phyloP scores from a whole-genome alignment of 768 basidiomycete genomes.

The Tricholoma flavovirens region DNA sequence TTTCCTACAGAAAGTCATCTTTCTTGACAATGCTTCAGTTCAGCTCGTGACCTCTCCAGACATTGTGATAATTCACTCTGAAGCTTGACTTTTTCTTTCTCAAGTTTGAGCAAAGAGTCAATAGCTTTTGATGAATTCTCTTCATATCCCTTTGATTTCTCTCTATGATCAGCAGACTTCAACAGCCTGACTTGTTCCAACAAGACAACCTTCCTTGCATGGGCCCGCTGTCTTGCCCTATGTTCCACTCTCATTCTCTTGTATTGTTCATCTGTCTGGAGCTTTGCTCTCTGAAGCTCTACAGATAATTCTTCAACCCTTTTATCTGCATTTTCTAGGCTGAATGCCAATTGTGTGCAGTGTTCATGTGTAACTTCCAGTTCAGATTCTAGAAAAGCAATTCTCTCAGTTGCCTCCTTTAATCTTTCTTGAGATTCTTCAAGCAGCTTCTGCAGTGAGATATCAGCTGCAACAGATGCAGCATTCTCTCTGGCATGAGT shows the following conservation, averaged over 20 bases:
- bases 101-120: background rate
- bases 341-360: no score
- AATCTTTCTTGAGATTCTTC: background rate
- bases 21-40: background rate
- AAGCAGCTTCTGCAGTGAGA: background rate
- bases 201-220: background rate
- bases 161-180: background rate
- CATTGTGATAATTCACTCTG: background rate
- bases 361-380: background rate
- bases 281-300: background rate
- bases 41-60: background rate
- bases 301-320: background rate
- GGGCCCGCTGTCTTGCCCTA: background rate
- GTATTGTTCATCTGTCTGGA: background rate
- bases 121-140: background rate
- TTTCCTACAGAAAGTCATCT: background rate
- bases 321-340: background rate
- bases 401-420: background rate
- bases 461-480: background rate
- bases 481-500: background rate
- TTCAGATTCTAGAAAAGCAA: background rate
- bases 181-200: background rate
- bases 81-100: background rate
- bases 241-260: background rate
- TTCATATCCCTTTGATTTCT: background rate